Base-by-base conservation (phyloP, 129 eudicot genomes). In the Helianthus tuberosus region DNA sequence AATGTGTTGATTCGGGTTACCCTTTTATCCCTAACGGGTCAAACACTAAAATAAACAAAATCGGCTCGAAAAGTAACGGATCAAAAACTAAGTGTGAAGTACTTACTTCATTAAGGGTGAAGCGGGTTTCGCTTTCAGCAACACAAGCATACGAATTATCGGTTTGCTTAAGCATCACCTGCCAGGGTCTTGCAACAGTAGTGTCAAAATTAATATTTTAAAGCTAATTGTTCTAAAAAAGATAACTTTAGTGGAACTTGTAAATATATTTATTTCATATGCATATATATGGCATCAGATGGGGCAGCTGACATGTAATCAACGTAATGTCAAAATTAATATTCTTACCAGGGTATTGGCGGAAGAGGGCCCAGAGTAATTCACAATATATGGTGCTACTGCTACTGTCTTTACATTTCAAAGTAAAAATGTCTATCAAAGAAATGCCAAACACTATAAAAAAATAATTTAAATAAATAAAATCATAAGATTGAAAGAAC, bases 301-400 rank as follows among this genome's bases (percentile, higher is more conserved):
- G n/a, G n/a, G n/a, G n/a, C n/a, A n/a, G n/a, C n/a, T n/a, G n/a
- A n/a, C n/a, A n/a, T n/a, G n/a, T n/a, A n/a, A n/a, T n/a, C n/a
- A n/a, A n/a, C n/a, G n/a, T n/a, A n/a, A n/a, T n/a, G n/a, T n/a
- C n/a, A n/a, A n/a, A n/a, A n/a, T n/a, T n/a, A n/a, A n/a, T n/a
- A n/a, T n/a, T n/a, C n/a, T 81, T 76, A 94, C 99, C 99, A 43
- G 99, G 99, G 79, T 90, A 94, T 76, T 91, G 99, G 43, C 99
- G 97, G 68, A 94, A 94, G 67, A 94, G 81, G 50, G 99, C 77
- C 99, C n/a, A 32, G 70, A 81, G 73, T 94, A 94, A 75, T 94
- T 94, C 81, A 94, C 81, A 23, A 94, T 82, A 80, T 82, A 94
- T 69, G 99, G 99, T 55, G 97, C 93, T 88, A 94, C 99, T 68